Base-by-base conservation (phyloP, 2,329 filamentous ascomycete species). In the Sarocladium strictum region DNA sequence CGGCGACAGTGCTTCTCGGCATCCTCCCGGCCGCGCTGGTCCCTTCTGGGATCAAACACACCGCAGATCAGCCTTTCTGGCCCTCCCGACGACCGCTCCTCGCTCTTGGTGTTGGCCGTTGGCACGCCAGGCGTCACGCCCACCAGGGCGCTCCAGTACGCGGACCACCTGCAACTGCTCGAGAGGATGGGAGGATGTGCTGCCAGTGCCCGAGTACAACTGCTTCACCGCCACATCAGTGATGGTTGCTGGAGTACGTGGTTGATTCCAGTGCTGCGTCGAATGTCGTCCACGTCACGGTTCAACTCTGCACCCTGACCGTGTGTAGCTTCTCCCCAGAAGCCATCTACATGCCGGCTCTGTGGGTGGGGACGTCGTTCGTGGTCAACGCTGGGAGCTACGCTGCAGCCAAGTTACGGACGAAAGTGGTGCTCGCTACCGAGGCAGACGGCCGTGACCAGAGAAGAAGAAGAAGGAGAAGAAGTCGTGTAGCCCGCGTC, bases 291-390 rank as follows among this genome's bases (percentile, higher is more conserved):
- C 50, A 53, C 23, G 40, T 53, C 32, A 53, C 50, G 7, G 38
- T 32, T 32, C 50, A 53, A 23, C 50, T 53, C 5, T 53, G 50
- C 50, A 40, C 40, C 33, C 19, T 53, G 12, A 53, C 50, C 3
- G 50, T 53, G n/a, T 53, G 50, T 33, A 53, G 50, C 33, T 53
- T 53, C 33, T 38, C 50, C 2, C 50, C 50, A 40, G 50, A 53
- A 40, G 33, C 50, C 50, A 40, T 53, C 21, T 53, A 38, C 23
- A 53, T 53, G 50, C 50, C 50, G 19, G 50, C 50, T 26, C 21
- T 53, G 10, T 53, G 50, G 50, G 50, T 53, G 7, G 50, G 6
- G 15, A 53, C 50, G 3, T 53, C 50, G 21, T 40, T 53, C 23
- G 14, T 53, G 32, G 50, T 53, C 50, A 53, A 53, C 23, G 26